Base-by-base conservation (phyloP, 768 basidiomycete genomes). In the Boletus edulis region DNA sequence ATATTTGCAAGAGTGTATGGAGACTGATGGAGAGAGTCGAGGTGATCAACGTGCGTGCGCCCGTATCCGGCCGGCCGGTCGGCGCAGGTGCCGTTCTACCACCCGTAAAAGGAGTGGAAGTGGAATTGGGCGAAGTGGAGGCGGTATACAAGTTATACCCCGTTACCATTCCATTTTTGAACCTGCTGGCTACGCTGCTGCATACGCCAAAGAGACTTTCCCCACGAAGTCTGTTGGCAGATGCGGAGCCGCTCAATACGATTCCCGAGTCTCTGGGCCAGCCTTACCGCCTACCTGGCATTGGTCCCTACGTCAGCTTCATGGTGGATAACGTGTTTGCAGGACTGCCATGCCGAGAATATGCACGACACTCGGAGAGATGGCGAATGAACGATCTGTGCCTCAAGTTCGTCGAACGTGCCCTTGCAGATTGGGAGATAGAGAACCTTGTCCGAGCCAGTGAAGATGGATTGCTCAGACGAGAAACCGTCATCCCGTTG, bases 81-180 rank as follows among this genome's bases (percentile, higher is more conserved):
- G 62, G 58, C 63, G 75, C 24, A 69, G 78, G 41, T 41, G 47
- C 53, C 6, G 58, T 66, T 37, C 64, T 87, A 8, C 76, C 82
- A 4, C 77, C 85, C 20, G 80, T 81, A 12, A 88, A 86, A 64
- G 93, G 94, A 0, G 86, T 94, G 5, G 86, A 95, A 59, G 81
- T 98, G 58, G 86, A 95, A 59, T 80, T 98, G 58, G 93, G 94
- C 60, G 87, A 93, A 60, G 83, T 94, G 49, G 96, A 98, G 71
- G 76, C 89, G 14, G 77, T 80, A 5, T 83, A 87, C 66, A 81
- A 82, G 68, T 65, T 87, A 52, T 98, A 96, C 70, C 94, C 95
- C 0, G 82, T 91, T 9, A 96, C 95, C 0, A 86, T 91, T 22
- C 87, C 95, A 0, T 96, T 98, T 75, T 73, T 98, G 47, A 81